These are phyloP conservation scores for Cryphonectria naterciae DNA, from an alignment of 2,329 filamentous ascomycete species.

Conservation along the genomic window DNA sequence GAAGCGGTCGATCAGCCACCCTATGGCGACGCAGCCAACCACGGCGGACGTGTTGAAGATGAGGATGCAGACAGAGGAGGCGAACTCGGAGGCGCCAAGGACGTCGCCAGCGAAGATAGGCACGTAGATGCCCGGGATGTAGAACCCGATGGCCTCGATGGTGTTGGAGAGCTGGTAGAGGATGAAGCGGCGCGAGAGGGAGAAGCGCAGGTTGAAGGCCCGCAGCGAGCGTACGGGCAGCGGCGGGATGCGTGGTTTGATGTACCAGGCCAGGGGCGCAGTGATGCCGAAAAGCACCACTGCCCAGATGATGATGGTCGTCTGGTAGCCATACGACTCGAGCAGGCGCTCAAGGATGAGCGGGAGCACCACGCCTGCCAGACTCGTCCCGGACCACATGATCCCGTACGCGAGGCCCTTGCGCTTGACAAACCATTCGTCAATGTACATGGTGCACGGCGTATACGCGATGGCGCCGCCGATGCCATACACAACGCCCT, in stretches of 20 bases:
- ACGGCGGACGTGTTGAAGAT: conserved; percentile 64
- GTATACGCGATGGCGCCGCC: conserved; percentile 60
- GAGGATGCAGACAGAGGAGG: conserved; percentile 59
- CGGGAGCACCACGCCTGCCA: conserved; percentile 56
- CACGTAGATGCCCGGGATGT: conserved; percentile 66
- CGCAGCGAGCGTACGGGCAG: conserved; percentile 42
- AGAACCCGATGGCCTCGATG: conserved; percentile 64
- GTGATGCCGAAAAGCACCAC: conserved; percentile 54
- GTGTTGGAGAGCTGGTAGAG: conserved; percentile 62
- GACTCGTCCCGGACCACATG: conserved; percentile 61
- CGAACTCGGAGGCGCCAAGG: conserved; percentile 52
- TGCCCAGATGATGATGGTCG: conserved; percentile 59
- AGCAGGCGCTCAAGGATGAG: conserved; percentile 59
- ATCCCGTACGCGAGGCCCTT: conserved; percentile 67
- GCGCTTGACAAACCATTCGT: conserved; percentile 64
- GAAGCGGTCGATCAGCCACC: conserved; percentile 58
- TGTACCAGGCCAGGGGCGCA: conserved; percentile 59
- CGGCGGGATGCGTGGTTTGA: conserved; percentile 59
- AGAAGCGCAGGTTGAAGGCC: conserved; percentile 53
- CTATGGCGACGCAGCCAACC: conserved; percentile 62
- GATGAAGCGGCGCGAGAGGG: conserved; percentile 56
- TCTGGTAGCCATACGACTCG: conserved; percentile 53
- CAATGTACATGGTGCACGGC: conserved; percentile 61
- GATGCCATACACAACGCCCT: conserved; percentile 64
- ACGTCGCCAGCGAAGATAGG: conserved; percentile 57